A percentile compares a stretch with the other conserved stretches of the same genome.
Conservation (phyloP, 768 basidiomycete species). For the Leccinum variicolor region DNA sequence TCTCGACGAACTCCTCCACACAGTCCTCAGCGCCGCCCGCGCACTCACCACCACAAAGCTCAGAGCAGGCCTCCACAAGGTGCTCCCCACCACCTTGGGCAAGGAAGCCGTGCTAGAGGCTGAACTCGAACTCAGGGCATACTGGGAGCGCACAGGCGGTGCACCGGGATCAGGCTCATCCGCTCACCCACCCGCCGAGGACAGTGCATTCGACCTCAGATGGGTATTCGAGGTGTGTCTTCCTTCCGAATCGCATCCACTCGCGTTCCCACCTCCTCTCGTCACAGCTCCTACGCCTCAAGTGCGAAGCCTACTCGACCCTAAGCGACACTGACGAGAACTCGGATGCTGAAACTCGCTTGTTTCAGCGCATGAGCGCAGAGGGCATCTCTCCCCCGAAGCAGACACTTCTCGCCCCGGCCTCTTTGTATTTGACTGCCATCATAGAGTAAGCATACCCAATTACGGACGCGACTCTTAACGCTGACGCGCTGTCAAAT, state of each 20-base stretch:
- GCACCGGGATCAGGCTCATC: slow-evolving; percentile 28
- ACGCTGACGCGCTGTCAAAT: slow-evolving; percentile 26
- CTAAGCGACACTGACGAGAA: slow-evolving; percentile 81
- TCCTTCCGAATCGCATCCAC: background rate
- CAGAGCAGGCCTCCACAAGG: slow-evolving; percentile 64
- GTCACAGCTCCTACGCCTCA: slow-evolving; percentile 68
- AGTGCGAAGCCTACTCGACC: slow-evolving; percentile 87
- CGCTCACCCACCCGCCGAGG: slow-evolving; percentile 36
- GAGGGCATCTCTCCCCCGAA: slow-evolving; percentile 51
- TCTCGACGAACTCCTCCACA: slow-evolving; percentile 81
- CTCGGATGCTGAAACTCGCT: slow-evolving; percentile 54
- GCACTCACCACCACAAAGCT: slow-evolving; percentile 74
- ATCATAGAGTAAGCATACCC: slow-evolving; percentile 77
- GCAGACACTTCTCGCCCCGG: slow-evolving; percentile 65
- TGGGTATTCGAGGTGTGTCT: slow-evolving; percentile 68
- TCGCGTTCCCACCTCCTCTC: slow-evolving; percentile 8
- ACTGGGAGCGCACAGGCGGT: slow-evolving; percentile 70
- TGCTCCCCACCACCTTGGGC: slow-evolving; percentile 77
- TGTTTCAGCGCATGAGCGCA: slow-evolving; percentile 58
- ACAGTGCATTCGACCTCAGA: slow-evolving; percentile 64
- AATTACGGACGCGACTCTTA: slow-evolving; percentile 14
- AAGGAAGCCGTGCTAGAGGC: slow-evolving; percentile 93
- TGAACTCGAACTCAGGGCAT: slow-evolving; percentile 86
- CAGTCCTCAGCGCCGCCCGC: slow-evolving; percentile 60
- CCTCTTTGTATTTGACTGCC: slow-evolving; percentile 87